Evolutionary conservation across 495 filamentous ascomycete species (phyloP).

Genomic region (Barbatosphaeria neglecta): DNA sequence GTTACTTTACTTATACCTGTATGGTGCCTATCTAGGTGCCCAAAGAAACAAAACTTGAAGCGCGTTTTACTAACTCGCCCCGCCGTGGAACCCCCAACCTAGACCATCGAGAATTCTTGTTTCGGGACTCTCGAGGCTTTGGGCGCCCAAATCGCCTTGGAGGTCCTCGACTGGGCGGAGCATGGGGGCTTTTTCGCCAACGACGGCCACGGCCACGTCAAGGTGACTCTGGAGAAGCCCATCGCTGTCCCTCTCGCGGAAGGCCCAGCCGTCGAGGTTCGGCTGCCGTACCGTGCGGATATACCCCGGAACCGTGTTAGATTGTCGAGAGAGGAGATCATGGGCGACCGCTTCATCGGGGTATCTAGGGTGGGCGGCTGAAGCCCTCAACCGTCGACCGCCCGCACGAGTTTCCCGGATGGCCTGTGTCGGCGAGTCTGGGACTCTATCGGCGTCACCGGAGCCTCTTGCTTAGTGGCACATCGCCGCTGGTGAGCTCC

Average conservation of each 20-base stretch:
- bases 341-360: no score
- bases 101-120: slow-evolving; percentile 44
- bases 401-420: no score
- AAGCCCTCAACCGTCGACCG: no score
- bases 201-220: slow-evolving; percentile 27
- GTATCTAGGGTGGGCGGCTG: no score
- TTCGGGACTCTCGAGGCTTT: slow-evolving; percentile 56
- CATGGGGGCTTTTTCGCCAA: no score
- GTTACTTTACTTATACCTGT: no score
- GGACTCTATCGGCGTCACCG: background rate
- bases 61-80: slow-evolving; percentile 5
- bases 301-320: no score
- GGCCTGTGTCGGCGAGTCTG: background rate
- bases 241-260: slow-evolving; percentile 47
- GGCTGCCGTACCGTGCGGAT: slow-evolving; percentile 11
- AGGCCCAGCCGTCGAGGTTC: slow-evolving; percentile 41
- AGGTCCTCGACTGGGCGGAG: slow-evolving; percentile 24
- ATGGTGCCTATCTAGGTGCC: no score
- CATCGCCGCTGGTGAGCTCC: slow-evolving; percentile 64
- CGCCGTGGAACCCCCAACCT: no score
- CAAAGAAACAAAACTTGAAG: background rate
- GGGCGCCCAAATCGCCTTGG: slow-evolving; percentile 29
- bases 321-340: no score
- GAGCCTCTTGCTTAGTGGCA: slow-evolving; percentile 35
- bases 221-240: slow-evolving; percentile 45